Conservation (phyloP, 1,284 basidiomycete species). For the Phaffia rhodozyma region DNA sequence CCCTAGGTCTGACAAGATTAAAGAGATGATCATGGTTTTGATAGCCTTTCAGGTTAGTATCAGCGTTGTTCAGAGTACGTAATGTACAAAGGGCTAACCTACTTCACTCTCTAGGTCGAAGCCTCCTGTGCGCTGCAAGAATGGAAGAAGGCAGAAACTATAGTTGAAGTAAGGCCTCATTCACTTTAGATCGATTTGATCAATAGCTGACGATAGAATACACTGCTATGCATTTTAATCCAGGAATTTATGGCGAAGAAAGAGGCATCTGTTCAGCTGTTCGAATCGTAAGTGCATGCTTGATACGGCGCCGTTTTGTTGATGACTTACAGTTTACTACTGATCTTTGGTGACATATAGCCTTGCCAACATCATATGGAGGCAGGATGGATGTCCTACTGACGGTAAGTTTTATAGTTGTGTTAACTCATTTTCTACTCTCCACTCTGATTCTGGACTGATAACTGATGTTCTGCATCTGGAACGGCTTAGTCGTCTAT, state of each 20-base stretch:
- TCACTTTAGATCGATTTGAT: not conserved
- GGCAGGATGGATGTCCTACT: not conserved
- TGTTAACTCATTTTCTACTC: not conserved
- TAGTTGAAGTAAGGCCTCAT: not conserved
- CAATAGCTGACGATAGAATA: not conserved
- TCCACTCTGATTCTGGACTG: not conserved
- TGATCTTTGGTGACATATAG: not conserved
- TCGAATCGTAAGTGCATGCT: not conserved
- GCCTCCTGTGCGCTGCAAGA: not conserved
- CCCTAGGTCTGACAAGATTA: not conserved
- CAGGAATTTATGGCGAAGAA: not conserved
- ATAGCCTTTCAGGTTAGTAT: constrained; percentile 4
- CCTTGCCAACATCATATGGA: constrained; percentile 7
- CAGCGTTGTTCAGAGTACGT: not conserved
- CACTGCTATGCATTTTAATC: not conserved
- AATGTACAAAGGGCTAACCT: not conserved
- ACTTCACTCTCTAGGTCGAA: not conserved
- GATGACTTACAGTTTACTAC: not conserved
- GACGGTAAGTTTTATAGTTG: not conserved
- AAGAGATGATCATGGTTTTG: constrained; percentile 2
- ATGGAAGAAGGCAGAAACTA: not conserved
- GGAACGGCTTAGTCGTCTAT: too few relatives aligned
- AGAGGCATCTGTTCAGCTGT: not conserved
- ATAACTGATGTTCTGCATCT: not conserved
- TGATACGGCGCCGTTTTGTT: not conserved